Evolutionary conservation across 148 eudicot genomes (phyloP), one percentile per base, ranked within the genome.

Genomic region (Silene uniflora): DNA sequence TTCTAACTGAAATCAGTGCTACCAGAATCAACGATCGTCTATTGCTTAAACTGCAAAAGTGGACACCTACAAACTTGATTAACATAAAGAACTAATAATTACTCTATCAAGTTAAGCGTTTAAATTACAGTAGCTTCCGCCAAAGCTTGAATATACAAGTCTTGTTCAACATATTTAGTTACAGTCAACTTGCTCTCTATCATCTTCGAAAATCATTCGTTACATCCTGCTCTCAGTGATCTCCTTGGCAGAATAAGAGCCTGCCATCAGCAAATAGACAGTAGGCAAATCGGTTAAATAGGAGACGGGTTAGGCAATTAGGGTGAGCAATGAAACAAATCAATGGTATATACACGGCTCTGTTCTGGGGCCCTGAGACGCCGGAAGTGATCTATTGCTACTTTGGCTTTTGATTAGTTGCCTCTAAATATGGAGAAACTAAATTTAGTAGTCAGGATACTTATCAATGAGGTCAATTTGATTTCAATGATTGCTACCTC

Each of bases 401-500:
- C 39, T 35, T 35, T 35, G 5, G 39, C 39, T 35, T 29, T 29
- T 29, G 2, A 29, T 1, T 1, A 29, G 32, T 29, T 4, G 35
- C 39, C 68, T 27, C 14, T 14, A 5, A 39, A 47, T 4, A 73
- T 1, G 69, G 56, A 42, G 27, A 70, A 55, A 74, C 13, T 49
- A 25, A 54, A 6, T 16, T 5, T n/a, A n/a, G n/a, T 6, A 66
- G 16, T 21, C 6, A 8, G n/a, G 67, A 2, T 24, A 62, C 25
- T 58, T 18, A 44, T 55, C 18, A 59, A 21, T 35, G 55, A 9
- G 58, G 27, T 35, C 5, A 9, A 35, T 49, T 23, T 23, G 42
- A 42, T 17, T 23, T 55, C 62, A 63, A 16, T 5, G 52, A 73
- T 54, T 54, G 55, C 47, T 87, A 91, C 99, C 98, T 91, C 92